Percentiles rank a stretch among this genome's conserved stretches.
Conservation (phyloP, 805 yeast genomes). For the Candida parachauliodes region DNA sequence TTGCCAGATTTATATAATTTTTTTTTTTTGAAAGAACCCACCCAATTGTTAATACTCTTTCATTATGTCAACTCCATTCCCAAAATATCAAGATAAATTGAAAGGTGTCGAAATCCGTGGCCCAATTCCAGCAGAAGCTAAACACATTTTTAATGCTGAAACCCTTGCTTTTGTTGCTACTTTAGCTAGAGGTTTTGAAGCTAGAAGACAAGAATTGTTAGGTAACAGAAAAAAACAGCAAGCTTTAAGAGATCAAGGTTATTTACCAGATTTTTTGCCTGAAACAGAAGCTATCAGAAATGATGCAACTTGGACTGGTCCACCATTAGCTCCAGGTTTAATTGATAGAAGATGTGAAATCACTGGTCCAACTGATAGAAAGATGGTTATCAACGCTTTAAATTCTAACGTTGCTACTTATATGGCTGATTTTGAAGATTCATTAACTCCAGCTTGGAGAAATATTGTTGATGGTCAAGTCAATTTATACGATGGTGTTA, state of each 20-base stretch:
- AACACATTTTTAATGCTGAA: conserved; percentile 55
- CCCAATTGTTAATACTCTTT: not conserved
- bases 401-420: conserved; percentile 77
- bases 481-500: conserved; percentile 70
- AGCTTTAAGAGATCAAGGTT: conserved; percentile 57
- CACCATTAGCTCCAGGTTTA: conserved; percentile 67
- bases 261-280: conserved; percentile 57
- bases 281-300: conserved; percentile 70
- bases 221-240: conserved; percentile 62
- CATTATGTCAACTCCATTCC: conserved; percentile 42
- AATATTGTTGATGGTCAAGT: conserved; percentile 80
- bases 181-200: conserved; percentile 70
- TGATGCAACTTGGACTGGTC: conserved; percentile 74
- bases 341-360: conserved; percentile 75
- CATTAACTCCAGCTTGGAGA: conserved; percentile 80
- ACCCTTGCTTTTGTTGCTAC: conserved; percentile 70
- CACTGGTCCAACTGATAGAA: conserved; percentile 83
- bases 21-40: too few species aligned
- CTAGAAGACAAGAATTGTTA: conserved; percentile 54
- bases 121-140: conserved; percentile 44
- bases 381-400: conserved; percentile 79
- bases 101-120: conserved; percentile 56
- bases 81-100: conserved; percentile 39
- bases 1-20: not conserved
- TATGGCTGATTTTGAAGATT: conserved; percentile 85